These are phyloP conservation scores for Malassezia vespertilionis DNA, from an alignment of 1,284 basidiomycete species.

Conservation along the genomic window DNA sequence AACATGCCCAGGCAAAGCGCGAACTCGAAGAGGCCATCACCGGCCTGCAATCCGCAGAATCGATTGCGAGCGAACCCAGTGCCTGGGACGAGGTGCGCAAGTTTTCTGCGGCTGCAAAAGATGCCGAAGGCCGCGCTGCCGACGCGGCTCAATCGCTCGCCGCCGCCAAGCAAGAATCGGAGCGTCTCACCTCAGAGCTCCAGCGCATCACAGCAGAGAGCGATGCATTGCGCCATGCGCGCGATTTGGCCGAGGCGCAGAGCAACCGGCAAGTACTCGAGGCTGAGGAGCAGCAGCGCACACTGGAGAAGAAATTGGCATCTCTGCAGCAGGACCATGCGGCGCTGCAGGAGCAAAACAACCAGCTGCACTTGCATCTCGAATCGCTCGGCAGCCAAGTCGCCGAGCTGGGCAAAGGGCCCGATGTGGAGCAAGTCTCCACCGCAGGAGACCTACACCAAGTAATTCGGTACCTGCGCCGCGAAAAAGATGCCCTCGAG, in stretches of 20 bases:
- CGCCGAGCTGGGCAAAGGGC: constrained; percentile 56
- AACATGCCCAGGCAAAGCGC: constrained; percentile 55
- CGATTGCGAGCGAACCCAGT: constrained; percentile 54
- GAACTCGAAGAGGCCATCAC: constrained; percentile 42
- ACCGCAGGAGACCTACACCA: constrained; percentile 54
- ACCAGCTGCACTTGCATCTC: constrained; percentile 67
- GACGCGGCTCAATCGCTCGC: constrained; percentile 59
- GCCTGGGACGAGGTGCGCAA: constrained; percentile 41
- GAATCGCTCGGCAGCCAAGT: constrained; percentile 75
- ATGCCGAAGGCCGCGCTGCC: constrained; percentile 65
- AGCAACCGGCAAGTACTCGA: constrained; percentile 64
- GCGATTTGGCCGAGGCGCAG: constrained; percentile 59
- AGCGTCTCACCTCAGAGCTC: constrained; percentile 51
- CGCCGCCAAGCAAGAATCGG: constrained; percentile 59
- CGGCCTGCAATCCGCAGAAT: constrained; percentile 34
- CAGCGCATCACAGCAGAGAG: constrained; percentile 23
- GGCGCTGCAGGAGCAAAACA: constrained; percentile 67
- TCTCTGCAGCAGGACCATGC: constrained; percentile 62
- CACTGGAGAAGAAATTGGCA: constrained; percentile 63
- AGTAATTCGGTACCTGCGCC: constrained; percentile 69
- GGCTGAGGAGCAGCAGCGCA: constrained; percentile 66
- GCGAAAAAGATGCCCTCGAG: constrained; percentile 81
- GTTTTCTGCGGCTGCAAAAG: constrained; percentile 63
- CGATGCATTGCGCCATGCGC: constrained; percentile 43
- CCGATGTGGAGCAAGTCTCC: constrained; percentile 21